These are phyloP conservation scores for Zymoseptoria pseudotritici DNA, from an alignment of 2,329 filamentous ascomycete genomes.

Conservation along the genomic window DNA sequence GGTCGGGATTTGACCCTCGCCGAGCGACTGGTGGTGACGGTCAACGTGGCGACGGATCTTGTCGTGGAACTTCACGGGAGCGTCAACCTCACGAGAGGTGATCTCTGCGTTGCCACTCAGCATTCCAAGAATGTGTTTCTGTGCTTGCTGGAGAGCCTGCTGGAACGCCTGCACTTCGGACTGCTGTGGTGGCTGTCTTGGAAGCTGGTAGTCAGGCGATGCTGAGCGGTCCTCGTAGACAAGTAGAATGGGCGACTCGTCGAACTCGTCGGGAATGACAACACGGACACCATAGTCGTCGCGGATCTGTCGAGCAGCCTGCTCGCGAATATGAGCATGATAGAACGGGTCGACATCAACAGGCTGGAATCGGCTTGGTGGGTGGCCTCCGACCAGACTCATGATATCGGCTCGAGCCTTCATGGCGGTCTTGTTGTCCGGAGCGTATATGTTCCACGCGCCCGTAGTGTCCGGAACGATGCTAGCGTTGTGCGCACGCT, in stretches of 20 bases:
- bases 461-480: constrained; percentile 70
- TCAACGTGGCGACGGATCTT: constrained; percentile 55
- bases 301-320: constrained; percentile 57
- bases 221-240: constrained; percentile 64
- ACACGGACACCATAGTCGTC: constrained; percentile 65
- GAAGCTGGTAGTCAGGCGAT: constrained; percentile 46
- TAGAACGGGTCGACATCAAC: constrained; percentile 71
- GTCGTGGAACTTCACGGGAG: constrained; percentile 55
- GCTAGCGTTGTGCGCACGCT: constrained; percentile 72
- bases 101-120: constrained; percentile 51
- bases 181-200: constrained; percentile 48
- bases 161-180: constrained; percentile 51
- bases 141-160: constrained; percentile 51
- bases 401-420: constrained; percentile 69
- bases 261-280: constrained; percentile 58
- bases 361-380: constrained; percentile 61
- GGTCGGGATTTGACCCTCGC: constrained; percentile 47
- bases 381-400: constrained; percentile 64
- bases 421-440: constrained; percentile 74
- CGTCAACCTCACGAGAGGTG: constrained; percentile 45
- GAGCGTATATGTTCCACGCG: constrained; percentile 82
- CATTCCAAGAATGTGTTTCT: constrained; percentile 47
- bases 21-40: constrained; percentile 46
- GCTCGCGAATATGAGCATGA: constrained; percentile 61
- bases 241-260: constrained; percentile 56